Evolutionary conservation across 2,329 filamentous ascomycete genomes (phyloP), one percentile per base, ranked within the genome.

Genomic region (Penicillium fuscoglaucum): DNA sequence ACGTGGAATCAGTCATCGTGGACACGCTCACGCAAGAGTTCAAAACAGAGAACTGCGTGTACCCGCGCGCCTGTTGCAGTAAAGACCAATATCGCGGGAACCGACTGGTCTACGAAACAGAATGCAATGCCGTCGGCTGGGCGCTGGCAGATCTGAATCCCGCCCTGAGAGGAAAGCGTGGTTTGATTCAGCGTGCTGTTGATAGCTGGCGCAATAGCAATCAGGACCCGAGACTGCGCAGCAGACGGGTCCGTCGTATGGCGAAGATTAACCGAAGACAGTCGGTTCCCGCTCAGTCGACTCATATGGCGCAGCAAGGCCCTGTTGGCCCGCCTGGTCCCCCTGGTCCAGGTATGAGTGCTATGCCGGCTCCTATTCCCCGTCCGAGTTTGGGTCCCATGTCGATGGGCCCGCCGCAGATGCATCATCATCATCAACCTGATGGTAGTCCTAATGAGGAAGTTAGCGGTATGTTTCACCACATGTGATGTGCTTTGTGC

Each of bases 121-220:
- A 99, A 79, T 99, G 95, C 83, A 99, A 99, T 78, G 91, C 92
- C 0, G 95, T 99, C n/a, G 95, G 95, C n/a, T 99, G 95, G 95
- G 93, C 93, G 13, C 79, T 99, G 66, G 95, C 95, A 2, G 90
- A 98, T 72, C 80, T 99, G 54, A 99, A 99, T 75, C 88, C 92
- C 8, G 90, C 90, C 58, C 83, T 98, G 59, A 87, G 93, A 63
- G 93, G 93, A 66, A 98, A 98, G 82, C 86, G 95, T 67, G 95
- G 95, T 8, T 83, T 99, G 60, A 99, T 99, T 67, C 95, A 99
- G 80, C 86, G 95, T 64, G 95, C 95, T 2, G 95, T 99, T 45
- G 95, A 99, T 77, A 97, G 93, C 80, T 98, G 95, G 95, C 86
- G 95, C 62, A 99, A 99, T 80, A 98, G 93, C 83, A 98, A 98